A percentile compares a stretch with the other conserved stretches of the same genome.
Evolutionary conservation across 306 rosid species (phyloP).

Genomic region (Castanea sativa): DNA sequence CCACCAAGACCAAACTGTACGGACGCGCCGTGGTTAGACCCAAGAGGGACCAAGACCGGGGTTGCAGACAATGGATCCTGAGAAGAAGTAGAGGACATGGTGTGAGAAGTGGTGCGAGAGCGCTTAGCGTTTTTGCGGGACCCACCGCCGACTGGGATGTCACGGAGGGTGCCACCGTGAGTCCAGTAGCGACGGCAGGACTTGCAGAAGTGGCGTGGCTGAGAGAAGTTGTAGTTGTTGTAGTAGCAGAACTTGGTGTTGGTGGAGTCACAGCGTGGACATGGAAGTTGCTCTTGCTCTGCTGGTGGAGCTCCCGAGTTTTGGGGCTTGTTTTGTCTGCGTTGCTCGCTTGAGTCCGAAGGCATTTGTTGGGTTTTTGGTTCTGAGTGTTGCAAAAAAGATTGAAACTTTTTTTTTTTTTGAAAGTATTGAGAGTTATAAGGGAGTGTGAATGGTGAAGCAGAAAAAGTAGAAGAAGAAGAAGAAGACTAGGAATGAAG

Average conservation of each 20-base stretch:
- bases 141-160: conserved; percentile 95
- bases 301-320: conserved; percentile 48
- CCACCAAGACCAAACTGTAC: conserved; percentile 36
- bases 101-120: conserved; percentile 48
- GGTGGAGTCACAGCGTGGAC: conserved; percentile 93
- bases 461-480: neutral
- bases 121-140: conserved; percentile 88
- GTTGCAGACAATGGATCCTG: conserved; percentile 27
- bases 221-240: conserved; percentile 96
- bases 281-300: conserved; percentile 88
- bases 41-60: conserved; percentile 35
- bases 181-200: conserved; percentile 99
- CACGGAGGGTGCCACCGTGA: conserved; percentile 94
- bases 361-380: conserved; percentile 37
- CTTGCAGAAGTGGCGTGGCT: conserved; percentile 97
- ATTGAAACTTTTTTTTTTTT: neutral
- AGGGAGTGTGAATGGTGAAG: neutral
- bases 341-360: conserved; percentile 58
- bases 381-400: too few species aligned
- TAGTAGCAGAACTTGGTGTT: conserved; percentile 98
- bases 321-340: conserved; percentile 33
- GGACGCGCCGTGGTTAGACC: conserved; percentile 20
- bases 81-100: conserved; percentile 12
- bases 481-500: neutral
- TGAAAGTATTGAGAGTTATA: neutral